phyloP scores from a whole-genome alignment of 176 grass and related monocot genomes.

The Eragrostis curvula region DNA sequence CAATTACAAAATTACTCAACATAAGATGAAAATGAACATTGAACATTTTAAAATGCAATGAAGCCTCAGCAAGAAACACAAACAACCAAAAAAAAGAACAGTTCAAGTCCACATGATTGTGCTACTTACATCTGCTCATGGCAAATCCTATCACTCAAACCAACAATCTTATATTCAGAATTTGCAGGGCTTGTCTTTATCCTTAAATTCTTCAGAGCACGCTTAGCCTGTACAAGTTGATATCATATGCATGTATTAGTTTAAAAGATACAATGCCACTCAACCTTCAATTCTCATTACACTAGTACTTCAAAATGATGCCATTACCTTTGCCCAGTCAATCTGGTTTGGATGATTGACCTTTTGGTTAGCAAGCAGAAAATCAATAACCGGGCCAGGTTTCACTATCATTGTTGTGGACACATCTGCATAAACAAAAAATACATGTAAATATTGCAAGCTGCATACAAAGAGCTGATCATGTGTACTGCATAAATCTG shows the following conservation, averaged over 20 bases:
- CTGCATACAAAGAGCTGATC: background rate
- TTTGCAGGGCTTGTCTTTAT: conserved; percentile 63
- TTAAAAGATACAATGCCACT: background rate
- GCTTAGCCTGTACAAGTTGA: conserved; percentile 61
- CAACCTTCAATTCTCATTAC: background rate
- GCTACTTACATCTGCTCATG: conserved; percentile 46
- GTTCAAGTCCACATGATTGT: background rate
- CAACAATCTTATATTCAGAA: conserved; percentile 78
- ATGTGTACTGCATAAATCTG: background rate
- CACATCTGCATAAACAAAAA: conserved; percentile 61
- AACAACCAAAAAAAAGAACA: background rate
- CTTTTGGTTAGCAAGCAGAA: conserved; percentile 82
- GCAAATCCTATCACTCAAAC: conserved; percentile 72
- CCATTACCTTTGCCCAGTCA: conserved; percentile 77
- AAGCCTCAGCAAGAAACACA: background rate
- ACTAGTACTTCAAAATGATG: background rate
- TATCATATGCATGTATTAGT: background rate
- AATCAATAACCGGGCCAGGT: conserved; percentile 85
- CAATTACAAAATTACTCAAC: background rate
- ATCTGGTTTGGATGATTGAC: conserved; percentile 56
- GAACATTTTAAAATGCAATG: background rate
- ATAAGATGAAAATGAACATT: background rate
- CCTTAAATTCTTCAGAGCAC: conserved; percentile 72
- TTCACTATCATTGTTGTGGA: conserved; percentile 98
- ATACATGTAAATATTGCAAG: background rate